Base-by-base conservation (phyloP, 1,284 basidiomycete genomes). In the Takashimella koratensis region DNA sequence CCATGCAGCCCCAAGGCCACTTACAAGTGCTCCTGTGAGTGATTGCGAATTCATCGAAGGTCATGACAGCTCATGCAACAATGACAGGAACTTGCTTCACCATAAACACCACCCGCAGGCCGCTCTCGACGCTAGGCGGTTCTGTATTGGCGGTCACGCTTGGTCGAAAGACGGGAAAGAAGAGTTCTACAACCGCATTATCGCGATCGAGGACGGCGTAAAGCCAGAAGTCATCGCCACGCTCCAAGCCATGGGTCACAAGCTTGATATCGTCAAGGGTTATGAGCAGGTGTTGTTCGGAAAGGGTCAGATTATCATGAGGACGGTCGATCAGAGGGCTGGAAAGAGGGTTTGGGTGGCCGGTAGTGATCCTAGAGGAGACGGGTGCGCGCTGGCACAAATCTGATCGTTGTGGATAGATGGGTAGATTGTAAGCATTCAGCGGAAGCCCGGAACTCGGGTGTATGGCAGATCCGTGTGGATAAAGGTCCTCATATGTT, bases 1-100 rank as follows among this genome's bases (percentile, higher is more conserved):
- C 86, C 77, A 97, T 95, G 90, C 94, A 96, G 76, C 85, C 83
- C 27, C 65, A 73, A 54, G 91, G 93, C 0, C 92, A 96, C 62
- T 81, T 96, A 0, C 94, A 97, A 76, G 90, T 97, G 6, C 79
- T 98, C n/a, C 76, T 97, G 49, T 92, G 90, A 69, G 82, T 93
- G 53, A 80, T 96, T n/a, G n/a, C n/a, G n/a, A n/a, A n/a, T n/a
- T n/a, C n/a, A n/a, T n/a, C 21, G 4, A 16, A 42, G 25, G 27
- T n/a, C 83, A 88, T 49, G 90, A 90, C 2, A 87, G 84, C n/a
- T n/a, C n/a, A n/a, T n/a, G n/a, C n/a, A n/a, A n/a, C n/a, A n/a
- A 70, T 86, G 6, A 21, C 47, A 55, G 53, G 6, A 59, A 64
- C 51, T 42, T 64, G 12, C 49, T 64, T 13, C 60, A 62, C 43